Evolutionary conservation across 1,284 basidiomycete genomes (phyloP), one percentile per base, ranked within the genome.

Genomic region (Tylopilus sp.): DNA sequence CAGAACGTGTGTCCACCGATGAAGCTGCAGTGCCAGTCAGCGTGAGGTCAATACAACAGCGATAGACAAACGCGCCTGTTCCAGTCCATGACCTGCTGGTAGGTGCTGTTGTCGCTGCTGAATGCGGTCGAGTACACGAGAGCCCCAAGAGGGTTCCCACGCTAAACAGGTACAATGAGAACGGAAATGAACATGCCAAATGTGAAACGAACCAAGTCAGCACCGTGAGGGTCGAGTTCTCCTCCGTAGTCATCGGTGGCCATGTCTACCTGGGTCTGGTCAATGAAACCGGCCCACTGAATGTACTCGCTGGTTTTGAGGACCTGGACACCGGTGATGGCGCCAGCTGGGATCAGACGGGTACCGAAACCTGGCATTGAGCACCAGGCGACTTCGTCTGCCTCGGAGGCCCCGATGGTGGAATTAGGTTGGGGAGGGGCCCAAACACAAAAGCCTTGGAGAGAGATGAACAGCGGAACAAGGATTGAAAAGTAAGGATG

Each of bases 181-280:
- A 31, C 6, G 19, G 5, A 8, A 20, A 15, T 1, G 24, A 40
- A 22, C 4, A 10, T 1, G 8, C 1, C 1, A 4, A 19, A 7
- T 0, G 1, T 20, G 7, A 7, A 5, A 59, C 72, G 9, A 57
- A 81, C 78, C 43, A 72, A 59, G 64, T 84, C 82, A 56, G 82
- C 82, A 58, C 85, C 86, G 54, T 84, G 81, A 26, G 83, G 81
- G 60, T 88, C 86, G 45, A 88, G 77, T 71, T 88, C 86, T 57
- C 88, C 88, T 63, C 88, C 88, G 22, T 64, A 79, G 62, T 91
- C 88, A 17, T 60, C 71, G 0, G 66, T 36, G 5, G 68, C 57
- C 42, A 91, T 66, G 70, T 88, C 76, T 57, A 91, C 69, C 57
- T 70, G 58, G 2, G 71, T 73, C 72, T 91, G 88, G 63, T 89